A percentile compares a stretch with the other conserved stretches of the same genome.
Conservation (phyloP, 2,329 filamentous ascomycete species). For the Aspergillus texensis region DNA sequence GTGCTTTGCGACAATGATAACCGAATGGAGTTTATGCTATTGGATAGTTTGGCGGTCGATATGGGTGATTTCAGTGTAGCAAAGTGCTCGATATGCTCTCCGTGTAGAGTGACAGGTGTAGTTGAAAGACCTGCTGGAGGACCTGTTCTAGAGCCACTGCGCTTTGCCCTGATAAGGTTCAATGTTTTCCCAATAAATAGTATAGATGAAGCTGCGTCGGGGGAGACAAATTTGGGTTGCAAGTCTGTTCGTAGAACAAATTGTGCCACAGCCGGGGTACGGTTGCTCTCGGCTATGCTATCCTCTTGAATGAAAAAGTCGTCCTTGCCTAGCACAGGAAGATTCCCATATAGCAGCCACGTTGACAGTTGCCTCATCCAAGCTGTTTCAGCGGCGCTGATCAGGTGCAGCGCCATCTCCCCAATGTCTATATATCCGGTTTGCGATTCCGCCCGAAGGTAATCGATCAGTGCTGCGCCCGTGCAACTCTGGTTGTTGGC, state of each 20-base stretch:
- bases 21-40: slow-evolving; percentile 74
- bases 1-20: slow-evolving; percentile 81
- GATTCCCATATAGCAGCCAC: slow-evolving; percentile 86
- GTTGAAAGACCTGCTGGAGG: slow-evolving; percentile 45
- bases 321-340: slow-evolving; percentile 74
- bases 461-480: slow-evolving; percentile 76
- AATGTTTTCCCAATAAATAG: slow-evolving; percentile 88
- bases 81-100: slow-evolving; percentile 58
- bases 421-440: slow-evolving; percentile 90
- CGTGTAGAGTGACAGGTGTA: slow-evolving; percentile 61
- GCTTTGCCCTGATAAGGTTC: slow-evolving; percentile 71
- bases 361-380: slow-evolving; percentile 90
- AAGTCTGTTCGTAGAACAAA: slow-evolving; percentile 63
- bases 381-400: slow-evolving; percentile 78
- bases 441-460: slow-evolving; percentile 72
- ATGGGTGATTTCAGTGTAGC: slow-evolving; percentile 73
- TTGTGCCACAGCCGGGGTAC: slow-evolving; percentile 50
- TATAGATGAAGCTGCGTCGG: slow-evolving; percentile 76
- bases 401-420: slow-evolving; percentile 70
- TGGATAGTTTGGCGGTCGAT: slow-evolving; percentile 69
- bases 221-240: slow-evolving; percentile 77
- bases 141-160: slow-evolving; percentile 36
- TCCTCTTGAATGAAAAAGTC: slow-evolving; percentile 80
- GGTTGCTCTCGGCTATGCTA: slow-evolving; percentile 41
- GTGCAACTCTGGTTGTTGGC: slow-evolving; percentile 51